Conservation (phyloP, 148 eudicot species). For the Arbutus unedo region DNA sequence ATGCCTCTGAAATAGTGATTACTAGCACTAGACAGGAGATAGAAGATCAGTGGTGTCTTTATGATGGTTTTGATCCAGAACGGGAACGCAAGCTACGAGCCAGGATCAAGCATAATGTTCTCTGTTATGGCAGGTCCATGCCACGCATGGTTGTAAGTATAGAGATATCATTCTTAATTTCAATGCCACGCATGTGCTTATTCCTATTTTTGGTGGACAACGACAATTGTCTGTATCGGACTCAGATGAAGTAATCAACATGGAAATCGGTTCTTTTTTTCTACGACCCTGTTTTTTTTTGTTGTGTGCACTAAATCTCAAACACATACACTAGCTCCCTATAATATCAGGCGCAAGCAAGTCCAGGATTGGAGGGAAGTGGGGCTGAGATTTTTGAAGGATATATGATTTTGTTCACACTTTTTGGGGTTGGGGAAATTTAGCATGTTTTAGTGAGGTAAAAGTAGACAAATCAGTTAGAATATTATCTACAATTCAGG, state of each 20-base stretch:
- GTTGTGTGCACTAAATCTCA: neutral
- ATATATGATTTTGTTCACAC: no score
- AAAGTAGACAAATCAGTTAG: no score
- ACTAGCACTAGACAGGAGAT: conserved; percentile 80
- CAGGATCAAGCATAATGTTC: conserved; percentile 79
- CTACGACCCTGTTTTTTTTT: neutral
- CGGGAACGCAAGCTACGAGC: conserved; percentile 79
- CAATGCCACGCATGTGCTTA: neutral
- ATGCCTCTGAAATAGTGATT: conserved; percentile 66
- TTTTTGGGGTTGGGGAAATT: no score
- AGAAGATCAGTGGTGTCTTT: conserved; percentile 65
- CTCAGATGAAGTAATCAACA: neutral
- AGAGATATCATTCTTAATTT: conserved; percentile 1
- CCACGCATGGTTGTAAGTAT: conserved; percentile 88
- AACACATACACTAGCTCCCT: neutral
- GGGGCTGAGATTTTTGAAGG: no score
- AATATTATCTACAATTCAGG: no score
- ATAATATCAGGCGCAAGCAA: no score
- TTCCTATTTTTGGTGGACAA: no score
- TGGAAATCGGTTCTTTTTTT: neutral
- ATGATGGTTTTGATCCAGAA: conserved; percentile 80
- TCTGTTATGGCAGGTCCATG: conserved; percentile 92
- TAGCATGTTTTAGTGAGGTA: no score
- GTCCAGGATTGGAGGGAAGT: no score
- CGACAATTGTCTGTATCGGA: neutral